These are phyloP conservation scores for Solanum raphanifolium DNA, from an alignment of 257 asterid species.

Conservation along the genomic window DNA sequence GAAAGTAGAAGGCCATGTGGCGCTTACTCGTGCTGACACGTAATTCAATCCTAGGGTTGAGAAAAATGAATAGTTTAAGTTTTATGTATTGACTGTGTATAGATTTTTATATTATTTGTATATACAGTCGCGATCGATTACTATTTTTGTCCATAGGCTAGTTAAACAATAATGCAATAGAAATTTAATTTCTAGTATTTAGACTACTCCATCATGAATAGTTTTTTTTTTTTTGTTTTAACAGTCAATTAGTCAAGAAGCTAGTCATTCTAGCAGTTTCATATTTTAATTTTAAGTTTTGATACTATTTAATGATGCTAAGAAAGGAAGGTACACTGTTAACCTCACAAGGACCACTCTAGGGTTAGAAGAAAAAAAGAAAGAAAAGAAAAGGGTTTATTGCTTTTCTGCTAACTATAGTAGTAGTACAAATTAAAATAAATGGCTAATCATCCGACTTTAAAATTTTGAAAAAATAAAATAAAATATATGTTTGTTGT, in stretches of 20 bases:
- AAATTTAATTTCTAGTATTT: neutral
- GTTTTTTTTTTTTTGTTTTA: neutral
- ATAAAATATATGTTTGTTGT: too few species aligned
- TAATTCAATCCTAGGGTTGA: neutral
- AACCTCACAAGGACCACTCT: slow-evolving; percentile 49
- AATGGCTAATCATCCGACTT: neutral
- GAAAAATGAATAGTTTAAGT: neutral
- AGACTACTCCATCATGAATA: neutral
- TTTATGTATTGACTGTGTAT: neutral
- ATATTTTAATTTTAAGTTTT: neutral
- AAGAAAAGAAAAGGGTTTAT: neutral
- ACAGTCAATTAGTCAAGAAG: neutral
- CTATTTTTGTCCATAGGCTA: neutral
- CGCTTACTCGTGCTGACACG: slow-evolving; percentile 13
- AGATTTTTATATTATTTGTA: neutral
- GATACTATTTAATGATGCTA: slow-evolving; percentile 9
- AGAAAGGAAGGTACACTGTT: slow-evolving; percentile 16
- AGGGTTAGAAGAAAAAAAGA: neutral
- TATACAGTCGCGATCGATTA: neutral
- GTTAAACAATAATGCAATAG: neutral
- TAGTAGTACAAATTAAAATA: neutral
- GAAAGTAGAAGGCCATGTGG: slow-evolving; percentile 43
- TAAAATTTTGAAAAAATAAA: neutral
- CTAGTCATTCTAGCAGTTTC: slow-evolving; percentile 10
- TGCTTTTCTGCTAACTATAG: slow-evolving; percentile 31